Percentiles rank a stretch among this genome's conserved stretches.
Evolutionary conservation across 306 rosid genomes (phyloP).

Genomic region (Biancaea sappan): DNA sequence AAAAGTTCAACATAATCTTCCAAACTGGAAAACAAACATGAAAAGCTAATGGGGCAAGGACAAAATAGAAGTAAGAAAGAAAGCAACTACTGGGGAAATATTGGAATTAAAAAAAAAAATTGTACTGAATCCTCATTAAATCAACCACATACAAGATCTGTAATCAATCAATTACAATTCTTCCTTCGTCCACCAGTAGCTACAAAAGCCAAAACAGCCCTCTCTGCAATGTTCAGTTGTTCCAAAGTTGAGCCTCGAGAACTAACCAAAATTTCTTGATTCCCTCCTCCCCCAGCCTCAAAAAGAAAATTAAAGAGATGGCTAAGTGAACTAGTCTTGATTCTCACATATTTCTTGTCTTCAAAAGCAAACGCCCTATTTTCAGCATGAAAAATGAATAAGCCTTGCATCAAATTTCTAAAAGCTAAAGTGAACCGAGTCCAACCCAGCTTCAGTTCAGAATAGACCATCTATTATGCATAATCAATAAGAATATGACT

Average conservation of each 20-base stretch:
- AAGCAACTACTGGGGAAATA: neutral
- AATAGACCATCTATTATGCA: constrained; percentile 19
- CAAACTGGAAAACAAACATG: constrained; percentile 13
- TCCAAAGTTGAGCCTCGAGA: constrained; percentile 3
- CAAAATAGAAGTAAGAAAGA: neutral
- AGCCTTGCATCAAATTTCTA: constrained; percentile 25
- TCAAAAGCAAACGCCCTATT: neutral
- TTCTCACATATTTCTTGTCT: constrained; percentile 19
- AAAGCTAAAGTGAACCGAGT: neutral
- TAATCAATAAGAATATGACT: constrained; percentile 12
- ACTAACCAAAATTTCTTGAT: neutral
- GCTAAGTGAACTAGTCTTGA: neutral
- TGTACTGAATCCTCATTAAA: constrained; percentile 6
- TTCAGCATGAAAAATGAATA: too few relatives aligned
- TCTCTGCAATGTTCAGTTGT: neutral
- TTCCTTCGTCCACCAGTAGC: constrained; percentile 21
- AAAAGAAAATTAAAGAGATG: neutral
- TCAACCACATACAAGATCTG: neutral
- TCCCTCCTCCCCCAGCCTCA: neutral
- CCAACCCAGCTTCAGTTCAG: constrained; percentile 14
- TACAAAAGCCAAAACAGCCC: constrained; percentile 20
- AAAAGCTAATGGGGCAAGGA: neutral
- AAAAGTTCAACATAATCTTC: constrained; percentile 24
- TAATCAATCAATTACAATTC: constrained; percentile 17
- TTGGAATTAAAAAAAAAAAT: neutral